These are phyloP conservation scores for Wickerhamomyces subpelliculosus DNA, from an alignment of 805 yeast species.

Conservation along the genomic window DNA sequence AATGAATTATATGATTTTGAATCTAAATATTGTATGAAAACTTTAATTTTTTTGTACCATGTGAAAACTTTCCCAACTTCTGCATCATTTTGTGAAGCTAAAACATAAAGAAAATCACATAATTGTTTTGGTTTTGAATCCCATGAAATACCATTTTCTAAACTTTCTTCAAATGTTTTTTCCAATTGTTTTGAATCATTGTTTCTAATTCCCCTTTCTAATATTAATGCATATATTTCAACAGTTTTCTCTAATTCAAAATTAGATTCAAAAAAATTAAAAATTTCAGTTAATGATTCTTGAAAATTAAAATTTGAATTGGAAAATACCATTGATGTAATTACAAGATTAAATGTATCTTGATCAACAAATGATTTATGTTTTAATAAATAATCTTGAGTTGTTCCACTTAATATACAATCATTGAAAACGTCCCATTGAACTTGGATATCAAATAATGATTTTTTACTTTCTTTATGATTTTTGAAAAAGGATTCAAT, in stretches of 20 bases:
- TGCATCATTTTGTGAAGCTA: constrained; percentile 20
- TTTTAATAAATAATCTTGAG: too few species aligned
- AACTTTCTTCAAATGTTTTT: constrained; percentile 26
- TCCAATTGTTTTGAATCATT: constrained; percentile 8
- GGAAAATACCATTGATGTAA: neutral
- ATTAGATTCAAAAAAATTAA: constrained; percentile 1
- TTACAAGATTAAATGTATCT: neutral
- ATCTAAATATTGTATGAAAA: constrained; percentile 31
- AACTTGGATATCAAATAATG: neutral
- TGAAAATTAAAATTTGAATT: neutral
- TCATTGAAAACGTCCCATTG: too few species aligned
- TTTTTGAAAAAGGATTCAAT: neutral
- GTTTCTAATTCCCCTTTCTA: constrained; percentile 6
- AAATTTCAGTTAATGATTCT: neutral
- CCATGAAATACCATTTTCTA: constrained; percentile 39
- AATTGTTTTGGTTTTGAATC: constrained; percentile 19
- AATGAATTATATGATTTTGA: constrained; percentile 32
- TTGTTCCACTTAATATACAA: too few species aligned
- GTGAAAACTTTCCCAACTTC: constrained; percentile 23
- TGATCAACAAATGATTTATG: neutral
- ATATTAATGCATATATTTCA: constrained; percentile 6
- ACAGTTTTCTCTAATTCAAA: constrained; percentile 2
- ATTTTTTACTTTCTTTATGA: neutral
- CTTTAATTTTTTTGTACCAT: constrained; percentile 35
- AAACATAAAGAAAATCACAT: constrained; percentile 21